Evolutionary conservation across 495 filamentous ascomycete species (phyloP).

Genomic region (Podospora fimiseda): DNA sequence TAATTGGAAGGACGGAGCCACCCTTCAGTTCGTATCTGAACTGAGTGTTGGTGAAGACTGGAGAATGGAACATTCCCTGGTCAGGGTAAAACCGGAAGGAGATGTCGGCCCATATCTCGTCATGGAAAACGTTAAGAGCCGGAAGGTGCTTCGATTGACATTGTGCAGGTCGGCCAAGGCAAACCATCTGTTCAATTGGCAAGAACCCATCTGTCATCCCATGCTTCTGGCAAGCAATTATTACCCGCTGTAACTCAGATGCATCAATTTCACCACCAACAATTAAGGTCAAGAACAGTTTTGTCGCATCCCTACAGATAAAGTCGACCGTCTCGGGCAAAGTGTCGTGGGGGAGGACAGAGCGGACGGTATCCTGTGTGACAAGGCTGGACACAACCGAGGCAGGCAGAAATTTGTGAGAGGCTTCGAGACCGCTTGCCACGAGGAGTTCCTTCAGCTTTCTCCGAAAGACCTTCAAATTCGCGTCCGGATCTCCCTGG

Average conservation of each 20-base stretch:
- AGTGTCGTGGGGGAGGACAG: neutral
- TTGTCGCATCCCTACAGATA: neutral
- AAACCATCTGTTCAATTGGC: neutral
- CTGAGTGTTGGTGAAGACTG: neutral
- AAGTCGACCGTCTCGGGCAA: neutral
- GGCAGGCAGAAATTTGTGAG: neutral
- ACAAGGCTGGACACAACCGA: neutral
- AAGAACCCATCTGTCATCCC: neutral
- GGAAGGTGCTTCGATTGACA: neutral
- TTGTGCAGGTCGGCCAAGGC: neutral
- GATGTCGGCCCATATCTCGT: neutral
- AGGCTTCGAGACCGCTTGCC: neutral
- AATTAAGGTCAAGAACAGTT: neutral
- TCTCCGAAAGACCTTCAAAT: neutral
- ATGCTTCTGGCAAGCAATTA: neutral
- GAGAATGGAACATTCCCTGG: neutral
- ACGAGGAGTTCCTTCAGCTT: neutral
- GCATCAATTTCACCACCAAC: neutral
- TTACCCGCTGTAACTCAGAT: neutral
- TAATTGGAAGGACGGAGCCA: neutral
- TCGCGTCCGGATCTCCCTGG: neutral
- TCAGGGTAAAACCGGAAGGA: neutral
- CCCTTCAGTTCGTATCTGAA: neutral
- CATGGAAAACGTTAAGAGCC: neutral
- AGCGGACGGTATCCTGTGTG: neutral